These are phyloP conservation scores for Lichtheimia corymbifera DNA, from an alignment of 371 early-diverging fungal genomes.

Conservation along the genomic window DNA sequence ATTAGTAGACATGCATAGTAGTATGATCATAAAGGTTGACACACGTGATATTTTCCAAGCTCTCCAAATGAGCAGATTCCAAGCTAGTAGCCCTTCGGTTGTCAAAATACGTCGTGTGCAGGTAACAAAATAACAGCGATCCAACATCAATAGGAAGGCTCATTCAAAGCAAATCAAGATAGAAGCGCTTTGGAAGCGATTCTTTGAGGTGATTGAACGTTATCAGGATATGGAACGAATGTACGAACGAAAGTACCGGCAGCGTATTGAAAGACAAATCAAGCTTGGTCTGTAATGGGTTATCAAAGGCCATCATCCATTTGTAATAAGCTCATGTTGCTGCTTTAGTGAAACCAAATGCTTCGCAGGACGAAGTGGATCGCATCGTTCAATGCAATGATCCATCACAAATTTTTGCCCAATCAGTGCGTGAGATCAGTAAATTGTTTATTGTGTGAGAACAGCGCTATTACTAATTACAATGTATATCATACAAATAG, in stretches of 20 bases:
- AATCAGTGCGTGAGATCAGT: conserved; percentile 51
- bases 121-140: too few relatives aligned
- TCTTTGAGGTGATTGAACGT: conserved; percentile 78
- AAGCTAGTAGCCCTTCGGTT: conserved; percentile 13
- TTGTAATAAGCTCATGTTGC: not conserved
- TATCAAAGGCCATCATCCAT: not conserved
- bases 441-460: too few relatives aligned
- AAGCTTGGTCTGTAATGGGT: conserved; percentile 65
- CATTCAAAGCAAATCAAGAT: conserved; percentile 2
- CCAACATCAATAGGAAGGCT: conserved; percentile 26
- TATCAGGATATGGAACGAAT: conserved; percentile 80
- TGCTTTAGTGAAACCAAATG: conserved; percentile 72
- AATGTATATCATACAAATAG: conserved; percentile 26
- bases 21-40: conserved; percentile 22
- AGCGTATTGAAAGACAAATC: conserved; percentile 83
- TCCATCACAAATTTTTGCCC: conserved; percentile 73
- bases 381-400: conserved; percentile 66
- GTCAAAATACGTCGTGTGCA: conserved; percentile 22
- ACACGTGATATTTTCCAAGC: conserved; percentile 31
- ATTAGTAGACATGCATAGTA: conserved; percentile 32
- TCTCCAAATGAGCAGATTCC: conserved; percentile 8
- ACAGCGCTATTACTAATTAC: not conserved
- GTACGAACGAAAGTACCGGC: conserved; percentile 80
- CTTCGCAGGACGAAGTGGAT: conserved; percentile 71
- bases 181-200: conserved; percentile 69